Conservation (phyloP, 2,329 filamentous ascomycete species). For the Pestalotiopsis sp. region DNA sequence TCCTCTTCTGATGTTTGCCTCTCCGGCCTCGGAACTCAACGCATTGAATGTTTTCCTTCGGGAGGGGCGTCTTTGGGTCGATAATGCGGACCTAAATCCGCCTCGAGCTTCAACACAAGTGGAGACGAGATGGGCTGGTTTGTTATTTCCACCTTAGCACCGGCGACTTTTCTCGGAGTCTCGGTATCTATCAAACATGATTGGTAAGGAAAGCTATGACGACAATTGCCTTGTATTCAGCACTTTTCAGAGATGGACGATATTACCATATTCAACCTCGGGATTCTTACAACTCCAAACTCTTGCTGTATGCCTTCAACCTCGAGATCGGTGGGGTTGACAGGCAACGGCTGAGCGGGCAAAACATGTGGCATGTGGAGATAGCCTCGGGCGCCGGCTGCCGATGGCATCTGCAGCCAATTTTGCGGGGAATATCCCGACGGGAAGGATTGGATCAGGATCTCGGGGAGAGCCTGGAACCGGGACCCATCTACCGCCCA, state of each 20-base stretch:
- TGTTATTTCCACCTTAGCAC: not conserved
- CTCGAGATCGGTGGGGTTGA: not conserved
- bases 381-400: not conserved
- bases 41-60: conserved; percentile 1
- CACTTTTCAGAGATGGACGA: not conserved
- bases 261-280: too few species aligned
- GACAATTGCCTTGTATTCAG: too few species aligned
- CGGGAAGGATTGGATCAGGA: not conserved
- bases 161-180: not conserved
- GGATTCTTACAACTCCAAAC: not conserved
- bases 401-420: not conserved
- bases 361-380: not conserved
- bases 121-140: not conserved
- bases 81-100: conserved; percentile 1
- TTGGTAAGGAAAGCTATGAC: not conserved
- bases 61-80: conserved; percentile 10
- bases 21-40: conserved; percentile 10
- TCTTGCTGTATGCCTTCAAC: not conserved
- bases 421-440: conserved; percentile 10
- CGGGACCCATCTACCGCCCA: not conserved
- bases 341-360: not conserved
- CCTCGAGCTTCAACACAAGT: conserved; percentile 1
- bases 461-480: not conserved
- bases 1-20: not conserved
- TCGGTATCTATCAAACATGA: not conserved